These are phyloP conservation scores for Debaryomyces udenii DNA, from an alignment of 1,139 yeast species.

Conservation along the genomic window DNA sequence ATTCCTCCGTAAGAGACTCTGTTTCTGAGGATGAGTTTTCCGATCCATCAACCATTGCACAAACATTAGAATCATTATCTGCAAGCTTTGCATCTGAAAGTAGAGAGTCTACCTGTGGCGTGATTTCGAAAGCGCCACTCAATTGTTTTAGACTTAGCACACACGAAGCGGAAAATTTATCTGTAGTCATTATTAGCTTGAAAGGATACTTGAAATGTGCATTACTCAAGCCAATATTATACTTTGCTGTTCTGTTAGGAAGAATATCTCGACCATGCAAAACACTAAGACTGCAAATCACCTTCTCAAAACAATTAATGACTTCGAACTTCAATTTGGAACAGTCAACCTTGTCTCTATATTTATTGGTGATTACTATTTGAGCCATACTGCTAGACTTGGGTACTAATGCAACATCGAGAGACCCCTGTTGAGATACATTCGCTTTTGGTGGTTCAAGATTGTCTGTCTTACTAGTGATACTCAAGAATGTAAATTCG, in stretches of 20 bases:
- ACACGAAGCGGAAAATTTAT: slow-evolving; percentile 25
- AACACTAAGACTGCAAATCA: slow-evolving; percentile 31
- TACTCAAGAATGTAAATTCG: slow-evolving; percentile 1
- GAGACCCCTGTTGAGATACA: slow-evolving; percentile 5
- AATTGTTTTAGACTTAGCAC: slow-evolving; percentile 31
- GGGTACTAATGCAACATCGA: slow-evolving; percentile 31
- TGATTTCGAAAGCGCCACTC: slow-evolving; percentile 23
- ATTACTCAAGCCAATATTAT: slow-evolving; percentile 36
- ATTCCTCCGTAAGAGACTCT: slow-evolving; percentile 13
- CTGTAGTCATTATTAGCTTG: slow-evolving; percentile 30
- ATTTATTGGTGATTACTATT: slow-evolving; percentile 35
- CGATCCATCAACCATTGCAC: background rate
- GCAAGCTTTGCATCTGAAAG: background rate
- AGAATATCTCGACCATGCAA: slow-evolving; percentile 37
- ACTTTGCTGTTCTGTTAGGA: slow-evolving; percentile 35
- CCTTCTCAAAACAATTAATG: slow-evolving; percentile 32
- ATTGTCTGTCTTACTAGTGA: background rate
- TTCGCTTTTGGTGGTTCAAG: background rate
- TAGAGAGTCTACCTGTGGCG: background rate
- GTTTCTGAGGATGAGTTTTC: slow-evolving; percentile 12
- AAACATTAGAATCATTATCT: background rate
- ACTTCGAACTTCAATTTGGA: slow-evolving; percentile 34
- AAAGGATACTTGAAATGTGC: slow-evolving; percentile 43
- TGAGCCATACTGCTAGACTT: slow-evolving; percentile 38
- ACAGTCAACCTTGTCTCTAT: slow-evolving; percentile 31